Conservation (phyloP, 768 basidiomycete genomes). For the Naganishia onofrii region DNA sequence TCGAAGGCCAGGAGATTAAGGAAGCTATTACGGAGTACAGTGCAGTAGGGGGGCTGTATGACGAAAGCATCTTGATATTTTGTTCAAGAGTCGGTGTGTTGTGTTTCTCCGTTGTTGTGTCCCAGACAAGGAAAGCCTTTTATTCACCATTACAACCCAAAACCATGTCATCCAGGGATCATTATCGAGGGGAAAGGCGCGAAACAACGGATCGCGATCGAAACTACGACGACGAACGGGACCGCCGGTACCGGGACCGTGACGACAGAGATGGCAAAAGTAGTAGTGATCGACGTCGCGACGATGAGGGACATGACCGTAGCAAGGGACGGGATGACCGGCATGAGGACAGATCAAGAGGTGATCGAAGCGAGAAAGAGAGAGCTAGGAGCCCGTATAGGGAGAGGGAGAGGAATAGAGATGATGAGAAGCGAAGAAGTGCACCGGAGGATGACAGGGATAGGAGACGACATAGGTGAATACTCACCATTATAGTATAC, state of each 20-base stretch:
- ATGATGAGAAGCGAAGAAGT: background rate
- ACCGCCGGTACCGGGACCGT: background rate
- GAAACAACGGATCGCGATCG: background rate
- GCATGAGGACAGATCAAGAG: background rate
- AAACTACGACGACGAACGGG: background rate
- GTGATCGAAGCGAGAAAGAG: constrained; percentile 15
- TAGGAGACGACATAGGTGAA: constrained; percentile 14
- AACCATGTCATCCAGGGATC: background rate
- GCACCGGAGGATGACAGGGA: background rate
- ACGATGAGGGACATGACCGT: background rate
- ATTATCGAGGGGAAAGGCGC: constrained; percentile 1
- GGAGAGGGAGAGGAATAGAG: constrained; percentile 15
- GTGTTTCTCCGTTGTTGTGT: background rate
- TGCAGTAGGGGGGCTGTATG: background rate
- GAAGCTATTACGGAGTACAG: too few species aligned
- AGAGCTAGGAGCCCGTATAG: constrained; percentile 13
- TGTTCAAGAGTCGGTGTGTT: background rate
- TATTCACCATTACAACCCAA: background rate
- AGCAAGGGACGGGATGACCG: constrained; percentile 2
- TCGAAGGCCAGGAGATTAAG: too few species aligned
- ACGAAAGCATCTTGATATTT: background rate
- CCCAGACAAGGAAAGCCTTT: background rate
- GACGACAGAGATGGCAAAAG: background rate
- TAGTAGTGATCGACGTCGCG: background rate
- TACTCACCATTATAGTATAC: background rate